Conservation (phyloP, 2,329 filamentous ascomycete species). For the Hymenoscyphus scutula region DNA sequence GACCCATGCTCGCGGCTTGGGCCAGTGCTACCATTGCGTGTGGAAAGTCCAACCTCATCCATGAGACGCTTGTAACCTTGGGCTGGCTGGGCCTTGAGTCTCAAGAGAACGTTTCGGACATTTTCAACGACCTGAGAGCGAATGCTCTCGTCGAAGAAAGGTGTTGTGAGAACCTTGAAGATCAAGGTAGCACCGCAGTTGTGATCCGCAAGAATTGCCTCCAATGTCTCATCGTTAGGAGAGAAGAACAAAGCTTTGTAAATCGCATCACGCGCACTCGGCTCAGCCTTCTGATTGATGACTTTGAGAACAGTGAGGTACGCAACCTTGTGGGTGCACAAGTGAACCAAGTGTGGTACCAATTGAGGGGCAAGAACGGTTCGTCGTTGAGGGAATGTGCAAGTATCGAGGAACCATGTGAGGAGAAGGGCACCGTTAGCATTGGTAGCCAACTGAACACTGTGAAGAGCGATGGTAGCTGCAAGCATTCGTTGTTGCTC, state of each 20-base stretch:
- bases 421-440: slow-evolving; percentile 90
- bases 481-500: slow-evolving; percentile 95
- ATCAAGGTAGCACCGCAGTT: slow-evolving; percentile 92
- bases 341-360: slow-evolving; percentile 86
- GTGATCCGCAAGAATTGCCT: slow-evolving; percentile 88
- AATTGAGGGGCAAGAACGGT: slow-evolving; percentile 89
- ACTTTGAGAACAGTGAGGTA: slow-evolving; percentile 97
- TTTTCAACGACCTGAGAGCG: slow-evolving; percentile 86
- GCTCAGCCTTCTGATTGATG: slow-evolving; percentile 94
- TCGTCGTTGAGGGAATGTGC: slow-evolving; percentile 87
- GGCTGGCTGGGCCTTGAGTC: slow-evolving; percentile 87
- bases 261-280: slow-evolving; percentile 86
- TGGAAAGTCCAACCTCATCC: slow-evolving; percentile 94
- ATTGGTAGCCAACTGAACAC: slow-evolving; percentile 93
- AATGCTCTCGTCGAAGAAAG: slow-evolving; percentile 93
- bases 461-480: slow-evolving; percentile 91
- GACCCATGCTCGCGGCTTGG: slow-evolving; percentile 31
- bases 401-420: slow-evolving; percentile 98
- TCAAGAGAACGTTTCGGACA: slow-evolving; percentile 81
- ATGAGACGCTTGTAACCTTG: slow-evolving; percentile 98
- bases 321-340: slow-evolving; percentile 98
- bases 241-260: slow-evolving; percentile 92
- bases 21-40: slow-evolving; percentile 47
- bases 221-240: slow-evolving; percentile 77
- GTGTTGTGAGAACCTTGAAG: slow-evolving; percentile 97